Evolutionary conservation across 495 filamentous ascomycete genomes (phyloP), one percentile per base, ranked within the genome.

Genomic region (Hamigera avellanea): DNA sequence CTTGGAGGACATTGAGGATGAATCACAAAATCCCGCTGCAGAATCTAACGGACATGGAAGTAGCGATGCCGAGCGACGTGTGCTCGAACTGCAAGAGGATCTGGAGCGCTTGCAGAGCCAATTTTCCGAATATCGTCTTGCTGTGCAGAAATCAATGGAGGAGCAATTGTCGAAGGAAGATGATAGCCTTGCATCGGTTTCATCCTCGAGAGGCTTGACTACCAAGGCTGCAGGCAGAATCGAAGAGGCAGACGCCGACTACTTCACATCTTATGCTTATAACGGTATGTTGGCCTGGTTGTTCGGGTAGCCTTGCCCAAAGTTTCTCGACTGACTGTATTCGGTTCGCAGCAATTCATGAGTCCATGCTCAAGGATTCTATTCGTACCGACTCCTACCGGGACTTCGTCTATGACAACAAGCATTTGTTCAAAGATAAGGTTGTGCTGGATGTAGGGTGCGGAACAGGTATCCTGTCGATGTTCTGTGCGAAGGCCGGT

Each of bases 381-480:
- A 62, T 83, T 17, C 69, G 79, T 25, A 83, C 79, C 19, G 72
- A 80, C 40, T 66, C 75, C 17, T 83, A 83, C 43, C 65, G 78
- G 7, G 77, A 83, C 44, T 82, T 81, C 41, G 71, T 83, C 18
- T 81, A 81, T 39, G 69, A 85, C 33, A 87, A 95, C 64, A 88
- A 93, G 65, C 72, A 87, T 45, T 59, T 95, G 5, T 95, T 95
- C 62, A 79, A 82, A 57, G 81, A 81, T 54, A 93, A 93, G 66
- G 72, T 85, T 33, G 85, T 95, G 19, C 74, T 95, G 27, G 88
- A 95, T 56, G 85, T 95, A 29, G 88, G 88, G 34, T 94, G 87
- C 52, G 88, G 88, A 36, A 94, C 88, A 8, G 83, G 81, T 17
- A 94, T 95, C 46, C 70, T 95, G 40, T 93, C 84, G 45, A 86